Conservation (phyloP, 768 basidiomycete species). For the Phanerodontia chrysosporium region DNA sequence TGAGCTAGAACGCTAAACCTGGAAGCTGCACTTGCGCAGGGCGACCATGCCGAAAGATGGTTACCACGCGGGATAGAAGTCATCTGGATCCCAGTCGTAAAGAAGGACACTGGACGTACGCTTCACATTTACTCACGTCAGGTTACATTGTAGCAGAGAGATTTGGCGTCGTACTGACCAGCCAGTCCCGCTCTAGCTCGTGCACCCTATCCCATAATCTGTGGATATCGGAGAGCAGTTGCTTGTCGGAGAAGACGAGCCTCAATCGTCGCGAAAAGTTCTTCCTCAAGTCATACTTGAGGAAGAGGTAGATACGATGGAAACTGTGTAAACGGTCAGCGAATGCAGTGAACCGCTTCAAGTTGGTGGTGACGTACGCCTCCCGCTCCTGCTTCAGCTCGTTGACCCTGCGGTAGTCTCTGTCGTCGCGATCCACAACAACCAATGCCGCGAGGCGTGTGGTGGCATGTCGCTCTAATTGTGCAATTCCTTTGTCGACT, state of each 20-base stretch:
- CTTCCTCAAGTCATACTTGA: neutral
- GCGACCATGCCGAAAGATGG: no score
- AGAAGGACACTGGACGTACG: conserved; percentile 8
- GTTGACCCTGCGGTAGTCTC: neutral
- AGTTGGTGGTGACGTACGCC: neutral
- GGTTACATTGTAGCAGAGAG: neutral
- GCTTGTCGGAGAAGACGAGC: neutral
- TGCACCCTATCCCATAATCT: neutral
- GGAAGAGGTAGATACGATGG: neutral
- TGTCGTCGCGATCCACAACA: neutral
- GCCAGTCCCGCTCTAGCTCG: neutral
- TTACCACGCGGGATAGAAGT: no score
- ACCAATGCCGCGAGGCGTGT: neutral
- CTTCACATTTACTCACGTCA: conserved; percentile 5
- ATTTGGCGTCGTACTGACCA: neutral
- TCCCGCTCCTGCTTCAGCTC: neutral
- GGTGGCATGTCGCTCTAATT: neutral
- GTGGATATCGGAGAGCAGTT: neutral
- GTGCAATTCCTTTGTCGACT: neutral
- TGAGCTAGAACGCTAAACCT: no score
- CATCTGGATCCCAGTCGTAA: no score
- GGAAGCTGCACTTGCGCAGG: no score
- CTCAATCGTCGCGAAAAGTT: neutral
- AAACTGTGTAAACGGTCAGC: neutral
- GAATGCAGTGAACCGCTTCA: no score